phyloP scores from a whole-genome alignment of 2,329 filamentous ascomycete genomes.

The Talaromyces sp. region DNA sequence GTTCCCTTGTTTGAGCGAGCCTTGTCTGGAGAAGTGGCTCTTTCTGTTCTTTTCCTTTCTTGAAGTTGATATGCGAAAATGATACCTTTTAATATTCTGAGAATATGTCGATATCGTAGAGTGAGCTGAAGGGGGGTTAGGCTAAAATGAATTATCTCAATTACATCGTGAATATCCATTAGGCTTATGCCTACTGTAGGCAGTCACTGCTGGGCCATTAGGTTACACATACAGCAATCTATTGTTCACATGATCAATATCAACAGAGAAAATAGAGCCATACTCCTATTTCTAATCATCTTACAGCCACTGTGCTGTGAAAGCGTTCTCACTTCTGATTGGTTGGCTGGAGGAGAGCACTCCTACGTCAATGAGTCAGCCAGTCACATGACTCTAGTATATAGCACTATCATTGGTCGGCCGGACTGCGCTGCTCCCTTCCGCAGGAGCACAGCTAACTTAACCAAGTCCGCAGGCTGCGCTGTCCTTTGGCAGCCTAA shows the following conservation, averaged over 20 bases:
- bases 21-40: not conserved
- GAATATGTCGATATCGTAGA: not conserved
- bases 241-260: not conserved
- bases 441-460: not conserved
- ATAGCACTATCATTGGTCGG: not conserved
- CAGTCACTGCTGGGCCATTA: not conserved
- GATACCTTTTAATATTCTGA: slow-evolving; percentile 7
- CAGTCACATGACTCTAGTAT: slow-evolving; percentile 17
- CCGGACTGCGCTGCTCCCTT: slow-evolving; percentile 1
- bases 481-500: slow-evolving; percentile 10
- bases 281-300: not conserved
- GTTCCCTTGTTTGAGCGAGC: not conserved
- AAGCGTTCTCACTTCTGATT: not conserved
- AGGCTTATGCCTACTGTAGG: not conserved
- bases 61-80: slow-evolving; percentile 5
- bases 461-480: not conserved
- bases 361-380: slow-evolving; percentile 14
- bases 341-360: not conserved
- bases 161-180: no score
- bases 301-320: not conserved
- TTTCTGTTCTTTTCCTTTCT: not conserved
- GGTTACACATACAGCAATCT: not conserved
- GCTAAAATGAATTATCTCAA: no score
- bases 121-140: not conserved
- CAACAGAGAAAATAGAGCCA: not conserved